Evolutionary conservation across 139 green algal genomes (phyloP), one percentile per base, ranked within the genome.

Genomic region (Chlamydomonas sphaeroides): DNA sequence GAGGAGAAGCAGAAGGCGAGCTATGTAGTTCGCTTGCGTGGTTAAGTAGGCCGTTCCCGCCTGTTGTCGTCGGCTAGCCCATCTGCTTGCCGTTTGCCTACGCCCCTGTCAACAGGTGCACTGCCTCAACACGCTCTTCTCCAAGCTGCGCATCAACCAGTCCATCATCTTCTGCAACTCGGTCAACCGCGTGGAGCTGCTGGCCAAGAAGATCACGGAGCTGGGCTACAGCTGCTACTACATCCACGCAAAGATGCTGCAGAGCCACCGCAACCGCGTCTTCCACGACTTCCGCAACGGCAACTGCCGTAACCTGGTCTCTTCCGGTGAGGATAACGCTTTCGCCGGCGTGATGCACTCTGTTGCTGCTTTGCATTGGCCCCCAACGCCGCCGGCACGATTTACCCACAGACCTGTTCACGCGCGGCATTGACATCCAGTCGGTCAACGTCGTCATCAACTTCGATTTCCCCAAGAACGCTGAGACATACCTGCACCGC

Each of bases 101-200:
- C 8, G 25, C 36, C 35, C 10, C 28, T 17, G 23, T 25, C 49
- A 10, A 11, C 68, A 98, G 89, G 91, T 97, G 65, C 94, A 96
- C 90, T 91, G 87, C 90, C 85, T 97, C 35, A 96, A 99, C 93
- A 99, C 96, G 0, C 92, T 99, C 26, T 99, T 99, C 89, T 95
- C 71, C 80, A 93, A 93, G 93, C 92, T 98, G 48, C 94, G 98
- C 93, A 97, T 98, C 90, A 98, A 98, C 91, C 96, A 99, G 90
- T 98, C 94, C 79, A 99, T 99, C 91, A 99, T 99, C 85, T 99
- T 99, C 90, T 99, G 97, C 95, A 99, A 99, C 95, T 98, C 92
- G 30, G 97, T 99, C 39, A 98, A 99, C 88, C 93, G 94, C 38
- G 97, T 99, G 79, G 97, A 99, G 92, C 91, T 99, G 79, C 93